Percentiles rank a stretch among this genome's conserved stretches.
phyloP scores from a whole-genome alignment of 2,329 filamentous ascomycete species.

The Nothomitra cinnamomea region DNA sequence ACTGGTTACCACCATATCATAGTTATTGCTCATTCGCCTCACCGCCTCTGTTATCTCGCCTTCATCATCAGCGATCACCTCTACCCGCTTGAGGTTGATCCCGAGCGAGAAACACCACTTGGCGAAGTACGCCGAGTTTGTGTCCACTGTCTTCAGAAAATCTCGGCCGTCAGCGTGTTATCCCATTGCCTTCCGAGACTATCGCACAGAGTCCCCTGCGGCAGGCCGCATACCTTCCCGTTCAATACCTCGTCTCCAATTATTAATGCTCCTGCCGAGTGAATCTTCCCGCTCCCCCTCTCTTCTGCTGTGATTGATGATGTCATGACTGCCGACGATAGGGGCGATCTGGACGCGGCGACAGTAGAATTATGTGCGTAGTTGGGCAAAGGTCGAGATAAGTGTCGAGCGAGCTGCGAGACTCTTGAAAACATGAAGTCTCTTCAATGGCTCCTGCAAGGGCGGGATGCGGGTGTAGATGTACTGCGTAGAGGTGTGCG shows the following conservation, averaged over 20 bases:
- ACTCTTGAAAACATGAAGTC: constrained; percentile 57
- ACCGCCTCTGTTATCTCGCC: constrained; percentile 78
- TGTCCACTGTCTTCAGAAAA: constrained; percentile 39
- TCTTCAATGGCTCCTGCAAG: background rate
- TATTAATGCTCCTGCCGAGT: constrained; percentile 81
- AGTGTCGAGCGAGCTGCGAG: constrained; percentile 54
- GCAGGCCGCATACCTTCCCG: constrained; percentile 53
- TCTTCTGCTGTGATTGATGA: constrained; percentile 27
- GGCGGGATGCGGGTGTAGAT: background rate
- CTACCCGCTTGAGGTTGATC: constrained; percentile 62
- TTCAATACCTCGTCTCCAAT: constrained; percentile 96
- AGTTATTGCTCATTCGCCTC: constrained; percentile 68
- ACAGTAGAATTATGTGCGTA: constrained; percentile 32
- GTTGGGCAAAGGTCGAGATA: constrained; percentile 44
- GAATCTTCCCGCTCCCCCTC: constrained; percentile 50
- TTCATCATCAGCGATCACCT: constrained; percentile 89
- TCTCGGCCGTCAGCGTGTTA: too few species aligned
- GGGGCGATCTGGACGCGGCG: background rate
- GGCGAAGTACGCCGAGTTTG: constrained; percentile 47
- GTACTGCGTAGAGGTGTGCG: too few species aligned
- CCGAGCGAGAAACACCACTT: constrained; percentile 49
- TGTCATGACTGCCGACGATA: constrained; percentile 13
- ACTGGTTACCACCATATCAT: constrained; percentile 90
- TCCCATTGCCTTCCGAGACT: background rate
- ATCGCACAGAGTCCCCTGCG: constrained; percentile 7